Evolutionary conservation across 495 filamentous ascomycete species (phyloP), one percentile per base, ranked within the genome.

Genomic region (Parathielavia appendiculata): DNA sequence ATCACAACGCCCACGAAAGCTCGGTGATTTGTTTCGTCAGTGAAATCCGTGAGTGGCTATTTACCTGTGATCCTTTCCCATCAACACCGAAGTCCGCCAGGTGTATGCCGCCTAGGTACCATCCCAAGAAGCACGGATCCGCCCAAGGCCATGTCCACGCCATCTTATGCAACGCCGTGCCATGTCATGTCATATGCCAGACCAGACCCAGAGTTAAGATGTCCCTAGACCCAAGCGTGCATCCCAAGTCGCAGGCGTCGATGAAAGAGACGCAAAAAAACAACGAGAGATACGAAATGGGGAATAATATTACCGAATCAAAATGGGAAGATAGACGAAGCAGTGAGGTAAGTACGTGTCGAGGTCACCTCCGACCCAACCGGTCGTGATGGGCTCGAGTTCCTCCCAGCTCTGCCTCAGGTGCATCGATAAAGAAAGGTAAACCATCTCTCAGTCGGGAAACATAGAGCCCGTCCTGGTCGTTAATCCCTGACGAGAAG

Each of bases 111-210:
- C 35, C n/a, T 26, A n/a, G 14, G 48, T 36, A 51, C 1, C 32
- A 38, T 36, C 34, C 1, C 39, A 13, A 16, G 23, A 16, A 16
- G 8, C 32, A 13, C 49, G n/a, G 20, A 13, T 23, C 49, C 49
- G 38, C 19, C 38, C 22, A 43, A 2, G 22, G 8, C 51, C 22
- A 34, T 54, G 36, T 19, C 39, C 38, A 40, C 23, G 43, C 35
- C 35, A 11, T 11, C 35, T 9, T 34, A 17, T 44, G 41, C 41
- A 44, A 44, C 41, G 41, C 41, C 17, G 41, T 44, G 41, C 41
- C 17, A 44, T 44, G 41, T 22, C 47, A 35, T 49, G 47, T 17
- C 47, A 49, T 49, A 35, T 34, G 47, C 26, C 30, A 49, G 26
- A 49, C 47, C 47, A 32, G 26, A 49, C 6, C 47, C 47, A 49